Conservation (phyloP, 768 basidiomycete genomes). For the Leccinum longicurvipes region DNA sequence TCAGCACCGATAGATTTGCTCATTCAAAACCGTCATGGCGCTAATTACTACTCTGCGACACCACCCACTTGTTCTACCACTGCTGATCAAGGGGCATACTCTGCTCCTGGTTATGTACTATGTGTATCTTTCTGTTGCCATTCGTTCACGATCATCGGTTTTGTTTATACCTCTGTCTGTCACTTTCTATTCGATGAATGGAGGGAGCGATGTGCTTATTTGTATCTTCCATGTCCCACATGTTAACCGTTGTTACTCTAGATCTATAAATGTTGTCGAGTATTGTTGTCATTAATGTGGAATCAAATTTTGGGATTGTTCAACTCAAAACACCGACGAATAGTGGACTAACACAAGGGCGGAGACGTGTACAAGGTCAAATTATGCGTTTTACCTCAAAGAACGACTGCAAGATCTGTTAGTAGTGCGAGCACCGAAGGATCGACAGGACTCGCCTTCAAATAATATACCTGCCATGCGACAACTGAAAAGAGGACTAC, state of each 20-base stretch:
- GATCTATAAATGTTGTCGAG: conserved; percentile 26
- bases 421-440: neutral
- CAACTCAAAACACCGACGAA: neutral
- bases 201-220: conserved; percentile 5
- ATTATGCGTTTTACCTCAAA: conserved; percentile 91
- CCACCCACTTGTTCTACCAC: conserved; percentile 4
- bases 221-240: conserved; percentile 11
- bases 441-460: conserved; percentile 57
- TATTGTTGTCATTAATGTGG: conserved; percentile 17
- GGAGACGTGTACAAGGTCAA: conserved; percentile 34
- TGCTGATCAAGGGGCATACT: conserved; percentile 9
- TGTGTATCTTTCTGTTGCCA: conserved; percentile 9
- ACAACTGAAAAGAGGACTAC: conserved; percentile 86
- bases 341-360: neutral
- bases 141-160: conserved; percentile 7
- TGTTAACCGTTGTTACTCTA: conserved; percentile 25
- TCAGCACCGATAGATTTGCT: conserved; percentile 41
- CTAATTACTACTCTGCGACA: conserved; percentile 31
- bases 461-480: conserved; percentile 96
- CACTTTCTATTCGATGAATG: conserved; percentile 6
- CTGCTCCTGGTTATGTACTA: conserved; percentile 19
- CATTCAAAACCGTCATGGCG: conserved; percentile 55
- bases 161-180: conserved; percentile 19
- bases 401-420: conserved; percentile 54
- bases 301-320: neutral